Evolutionary conservation across 805 yeast genomes (phyloP).

Genomic region (Pichia nanzhaoensis): DNA sequence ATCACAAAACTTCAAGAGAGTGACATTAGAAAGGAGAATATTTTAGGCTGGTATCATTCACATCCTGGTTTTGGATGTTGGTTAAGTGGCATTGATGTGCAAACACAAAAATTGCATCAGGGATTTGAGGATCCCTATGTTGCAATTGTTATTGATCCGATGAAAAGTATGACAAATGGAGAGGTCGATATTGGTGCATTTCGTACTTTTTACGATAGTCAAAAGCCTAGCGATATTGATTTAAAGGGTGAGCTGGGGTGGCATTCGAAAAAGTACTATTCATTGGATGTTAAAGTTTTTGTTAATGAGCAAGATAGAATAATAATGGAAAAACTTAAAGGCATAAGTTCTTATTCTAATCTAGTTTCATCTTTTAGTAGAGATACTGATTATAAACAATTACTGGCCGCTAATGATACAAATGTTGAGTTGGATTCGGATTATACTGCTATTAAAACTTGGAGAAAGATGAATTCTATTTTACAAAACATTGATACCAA

Average conservation of each 20-base stretch:
- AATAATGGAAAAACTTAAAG: slow-evolving; percentile 30
- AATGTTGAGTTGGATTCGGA: background rate
- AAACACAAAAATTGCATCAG: slow-evolving; percentile 81
- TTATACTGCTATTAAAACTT: slow-evolving; percentile 1
- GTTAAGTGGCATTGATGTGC: slow-evolving; percentile 89
- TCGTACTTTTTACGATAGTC: slow-evolving; percentile 46
- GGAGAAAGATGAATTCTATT: slow-evolving; percentile 1
- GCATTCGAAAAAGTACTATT: slow-evolving; percentile 63
- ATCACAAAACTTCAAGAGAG: slow-evolving; percentile 46
- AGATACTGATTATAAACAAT: too few species aligned
- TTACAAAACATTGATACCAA: background rate
- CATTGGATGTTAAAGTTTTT: slow-evolving; percentile 56
- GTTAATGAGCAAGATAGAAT: slow-evolving; percentile 43
- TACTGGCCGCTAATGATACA: background rate
- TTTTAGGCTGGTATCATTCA: slow-evolving; percentile 96
- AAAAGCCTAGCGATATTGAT: slow-evolving; percentile 7
- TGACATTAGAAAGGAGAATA: slow-evolving; percentile 49
- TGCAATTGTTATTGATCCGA: slow-evolving; percentile 85
- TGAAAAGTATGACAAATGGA: slow-evolving; percentile 53
- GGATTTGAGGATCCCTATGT: slow-evolving; percentile 86
- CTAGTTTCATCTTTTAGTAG: background rate
- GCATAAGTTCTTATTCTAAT: background rate
- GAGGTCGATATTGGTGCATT: slow-evolving; percentile 84
- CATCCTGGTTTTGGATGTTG: slow-evolving; percentile 98
- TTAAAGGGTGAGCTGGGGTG: slow-evolving; percentile 51